Evolutionary conservation across 2,329 filamentous ascomycete species (phyloP), one percentile per base, ranked within the genome.

Genomic region (Pseudocercospora musae): DNA sequence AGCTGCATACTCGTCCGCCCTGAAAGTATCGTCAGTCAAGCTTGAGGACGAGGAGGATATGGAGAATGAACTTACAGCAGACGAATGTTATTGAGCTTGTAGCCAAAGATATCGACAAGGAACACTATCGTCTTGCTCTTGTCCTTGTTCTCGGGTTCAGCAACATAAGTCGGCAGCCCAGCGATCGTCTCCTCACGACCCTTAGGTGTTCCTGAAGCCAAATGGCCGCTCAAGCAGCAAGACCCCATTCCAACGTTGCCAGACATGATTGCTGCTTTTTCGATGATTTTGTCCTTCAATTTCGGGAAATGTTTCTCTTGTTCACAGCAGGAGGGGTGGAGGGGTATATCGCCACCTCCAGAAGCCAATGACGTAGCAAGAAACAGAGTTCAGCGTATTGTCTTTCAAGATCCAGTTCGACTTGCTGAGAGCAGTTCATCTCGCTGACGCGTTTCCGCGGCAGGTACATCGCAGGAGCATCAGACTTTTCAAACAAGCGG

Each of bases 71-170:
- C 48, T 52, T 10, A 52, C 15, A 82, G 72, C 4, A 82, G 66
- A 25, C 80, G 76, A 46, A 76, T 70, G 68, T 82, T 82, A 33
- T 73, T 69, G 54, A 82, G 76, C 15, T 76, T 77, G 76, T 76
- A 82, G 62, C 80, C 80, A 62, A 81, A 82, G 70, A 83, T 79
- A 65, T 81, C 79, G 50, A 72, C 69, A 52, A 84, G 72, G 64
- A 84, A 78, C 57, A 84, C 74, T 48, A 82, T 74, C 2, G 76
- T 76, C 66, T 79, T 80, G 42, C 77, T 74, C 57, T 74, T 79
- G 18, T 73, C 75, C 25, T 73, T 74, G 80, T 52, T 52, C 21
- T 20, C 21, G 8, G 48, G 48, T 13, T 52, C 48, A n/a, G 48
- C 48, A 4, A 70, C 57, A 56, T 70, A 70, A 13, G 68, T 70